phyloP scores from a whole-genome alignment of 2,329 filamentous ascomycete species.

The Ophiostoma quercus region DNA sequence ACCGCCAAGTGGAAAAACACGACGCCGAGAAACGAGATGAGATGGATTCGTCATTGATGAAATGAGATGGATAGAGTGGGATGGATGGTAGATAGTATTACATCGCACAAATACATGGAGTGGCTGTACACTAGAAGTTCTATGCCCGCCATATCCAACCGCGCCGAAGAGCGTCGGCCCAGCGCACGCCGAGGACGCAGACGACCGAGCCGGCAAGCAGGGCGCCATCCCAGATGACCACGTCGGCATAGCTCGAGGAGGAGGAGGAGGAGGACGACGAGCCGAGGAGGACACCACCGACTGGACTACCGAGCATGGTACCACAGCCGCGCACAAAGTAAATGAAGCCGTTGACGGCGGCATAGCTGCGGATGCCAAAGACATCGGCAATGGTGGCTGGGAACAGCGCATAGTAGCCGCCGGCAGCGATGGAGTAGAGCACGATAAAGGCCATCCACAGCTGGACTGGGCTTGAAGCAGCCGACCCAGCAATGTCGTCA shows the following conservation, averaged over 20 bases:
- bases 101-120: background rate
- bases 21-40: background rate
- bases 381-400: constrained; percentile 45
- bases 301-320: constrained; percentile 42
- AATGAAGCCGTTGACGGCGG: constrained; percentile 44
- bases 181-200: constrained; percentile 41
- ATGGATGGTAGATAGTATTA: background rate
- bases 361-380: constrained; percentile 44
- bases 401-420: constrained; percentile 44
- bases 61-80: background rate
- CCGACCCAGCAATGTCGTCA: background rate
- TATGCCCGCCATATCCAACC: constrained; percentile 27
- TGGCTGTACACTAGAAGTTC: background rate
- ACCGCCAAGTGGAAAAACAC: constrained; percentile 2
- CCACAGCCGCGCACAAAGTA: constrained; percentile 42
- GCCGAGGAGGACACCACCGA: constrained; percentile 40
- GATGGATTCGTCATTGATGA: background rate
- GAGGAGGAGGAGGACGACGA: constrained; percentile 5
- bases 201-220: constrained; percentile 37
- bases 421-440: constrained; percentile 41
- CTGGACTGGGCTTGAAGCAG: constrained; percentile 3
- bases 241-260: constrained; percentile 33
- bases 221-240: constrained; percentile 41
- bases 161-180: constrained; percentile 30
- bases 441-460: constrained; percentile 35